phyloP scores from a whole-genome alignment of 306 rosid species.

The Geum urbanum region DNA sequence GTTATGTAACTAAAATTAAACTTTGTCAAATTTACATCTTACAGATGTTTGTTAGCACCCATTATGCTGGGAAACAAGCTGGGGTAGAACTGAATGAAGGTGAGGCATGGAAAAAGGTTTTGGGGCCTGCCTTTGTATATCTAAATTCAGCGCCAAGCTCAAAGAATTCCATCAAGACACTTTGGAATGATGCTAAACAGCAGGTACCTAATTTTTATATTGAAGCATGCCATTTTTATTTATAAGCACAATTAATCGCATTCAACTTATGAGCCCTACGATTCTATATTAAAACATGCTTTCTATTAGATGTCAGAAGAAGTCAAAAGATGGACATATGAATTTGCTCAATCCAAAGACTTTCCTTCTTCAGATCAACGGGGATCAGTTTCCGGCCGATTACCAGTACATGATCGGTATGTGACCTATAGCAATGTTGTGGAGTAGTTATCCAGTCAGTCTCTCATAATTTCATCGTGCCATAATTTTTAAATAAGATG shows the following conservation, averaged over 20 bases:
- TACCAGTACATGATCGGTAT: slow-evolving; percentile 57
- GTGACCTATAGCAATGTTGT: neutral
- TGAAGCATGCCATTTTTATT: neutral
- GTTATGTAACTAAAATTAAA: neutral
- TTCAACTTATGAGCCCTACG: neutral
- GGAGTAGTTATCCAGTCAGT: neutral
- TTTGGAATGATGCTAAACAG: slow-evolving; percentile 63
- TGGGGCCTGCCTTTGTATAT: slow-evolving; percentile 65
- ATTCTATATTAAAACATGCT: neutral
- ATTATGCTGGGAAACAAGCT: slow-evolving; percentile 48
- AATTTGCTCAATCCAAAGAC: slow-evolving; percentile 55
- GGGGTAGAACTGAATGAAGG: slow-evolving; percentile 41
- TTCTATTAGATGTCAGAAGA: slow-evolving; percentile 43
- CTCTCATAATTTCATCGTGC: neutral
- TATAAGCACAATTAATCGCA: neutral
- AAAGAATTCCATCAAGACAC: neutral
- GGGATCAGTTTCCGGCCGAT: slow-evolving; percentile 46
- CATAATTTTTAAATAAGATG: neutral
- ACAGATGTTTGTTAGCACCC: slow-evolving; percentile 80
- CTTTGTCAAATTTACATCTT: neutral
- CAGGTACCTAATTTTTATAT: slow-evolving; percentile 33
- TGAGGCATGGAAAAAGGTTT: slow-evolving; percentile 76
- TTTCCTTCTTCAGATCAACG: slow-evolving; percentile 43
- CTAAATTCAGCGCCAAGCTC: slow-evolving; percentile 42
- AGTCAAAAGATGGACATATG: slow-evolving; percentile 65